Evolutionary conservation across 305 asterid genomes (phyloP).

Genomic region (Solanum chacoense): DNA sequence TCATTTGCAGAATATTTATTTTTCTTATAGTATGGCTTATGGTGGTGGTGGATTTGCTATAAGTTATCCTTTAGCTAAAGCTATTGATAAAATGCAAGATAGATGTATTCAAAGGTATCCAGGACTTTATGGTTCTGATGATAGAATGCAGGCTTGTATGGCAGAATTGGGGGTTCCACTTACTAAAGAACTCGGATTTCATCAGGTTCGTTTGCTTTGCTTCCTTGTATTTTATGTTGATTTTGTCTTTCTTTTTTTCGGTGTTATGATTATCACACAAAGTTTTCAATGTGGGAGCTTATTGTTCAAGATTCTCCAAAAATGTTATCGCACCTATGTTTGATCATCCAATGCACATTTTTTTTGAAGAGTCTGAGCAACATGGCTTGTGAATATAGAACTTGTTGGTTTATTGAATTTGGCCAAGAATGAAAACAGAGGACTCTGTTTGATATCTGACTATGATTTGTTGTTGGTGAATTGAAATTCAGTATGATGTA

Average conservation of each 20-base stretch:
- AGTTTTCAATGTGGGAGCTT: neutral
- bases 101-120: slow-evolving; percentile 56
- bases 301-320: neutral
- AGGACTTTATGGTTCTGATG: slow-evolving; percentile 55
- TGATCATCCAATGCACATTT: neutral
- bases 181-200: slow-evolving; percentile 62
- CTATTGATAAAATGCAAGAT: slow-evolving; percentile 52
- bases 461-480: slow-evolving; percentile 13
- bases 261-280: neutral
- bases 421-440: neutral
- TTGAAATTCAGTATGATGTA: slow-evolving; percentile 40
- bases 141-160: slow-evolving; percentile 63
- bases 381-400: neutral
- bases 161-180: slow-evolving; percentile 74
- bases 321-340: neutral
- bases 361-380: neutral
- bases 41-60: slow-evolving; percentile 81
- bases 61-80: slow-evolving; percentile 58
- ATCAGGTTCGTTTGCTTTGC: slow-evolving; percentile 32
- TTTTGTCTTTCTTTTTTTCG: too few species aligned
- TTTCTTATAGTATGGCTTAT: slow-evolving; percentile 53
- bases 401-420: neutral
- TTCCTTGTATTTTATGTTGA: neutral
- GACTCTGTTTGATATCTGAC: neutral
- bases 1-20: slow-evolving; percentile 18